A percentile compares a stretch with the other conserved stretches of the same genome.
These are phyloP conservation scores for Arabidopsis suecica DNA, from an alignment of 345 rosid genomes.

Conservation along the genomic window DNA sequence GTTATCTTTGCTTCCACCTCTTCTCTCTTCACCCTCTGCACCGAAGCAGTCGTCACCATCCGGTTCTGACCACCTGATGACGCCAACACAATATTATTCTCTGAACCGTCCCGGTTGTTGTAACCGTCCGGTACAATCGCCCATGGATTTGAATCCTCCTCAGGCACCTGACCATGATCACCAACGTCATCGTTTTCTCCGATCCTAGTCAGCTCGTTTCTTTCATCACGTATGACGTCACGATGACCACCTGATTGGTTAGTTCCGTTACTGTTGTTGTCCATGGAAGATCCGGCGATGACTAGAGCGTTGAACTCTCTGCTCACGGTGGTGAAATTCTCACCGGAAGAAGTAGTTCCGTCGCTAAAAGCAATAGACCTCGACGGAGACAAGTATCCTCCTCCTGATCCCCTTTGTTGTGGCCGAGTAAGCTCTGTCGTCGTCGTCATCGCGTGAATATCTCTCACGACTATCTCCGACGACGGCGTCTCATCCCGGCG, in stretches of 20 bases:
- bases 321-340: slow-evolving; percentile 90
- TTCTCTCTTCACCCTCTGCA: slow-evolving; percentile 87
- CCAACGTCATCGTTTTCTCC: slow-evolving; percentile 62
- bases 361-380: slow-evolving; percentile 48
- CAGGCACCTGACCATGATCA: slow-evolving; percentile 62
- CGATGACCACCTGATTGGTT: slow-evolving; percentile 18
- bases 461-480: slow-evolving; percentile 54
- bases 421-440: slow-evolving; percentile 48
- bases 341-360: slow-evolving; percentile 52
- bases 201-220: slow-evolving; percentile 60
- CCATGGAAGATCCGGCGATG: slow-evolving; percentile 72
- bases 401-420: slow-evolving; percentile 45
- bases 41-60: slow-evolving; percentile 52
- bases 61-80: slow-evolving; percentile 36
- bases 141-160: slow-evolving; percentile 75
- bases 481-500: slow-evolving; percentile 27
- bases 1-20: slow-evolving; percentile 90
- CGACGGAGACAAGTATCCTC: slow-evolving; percentile 53
- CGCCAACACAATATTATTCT: slow-evolving; percentile 31
- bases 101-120: slow-evolving; percentile 35
- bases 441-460: slow-evolving; percentile 81
- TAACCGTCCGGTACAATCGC: slow-evolving; percentile 79
- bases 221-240: slow-evolving; percentile 29
- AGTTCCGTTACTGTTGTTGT: slow-evolving; percentile 21
- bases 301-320: slow-evolving; percentile 96